phyloP scores from a whole-genome alignment of 192 early-diverging fungal species.

The Coemansia sp. region DNA sequence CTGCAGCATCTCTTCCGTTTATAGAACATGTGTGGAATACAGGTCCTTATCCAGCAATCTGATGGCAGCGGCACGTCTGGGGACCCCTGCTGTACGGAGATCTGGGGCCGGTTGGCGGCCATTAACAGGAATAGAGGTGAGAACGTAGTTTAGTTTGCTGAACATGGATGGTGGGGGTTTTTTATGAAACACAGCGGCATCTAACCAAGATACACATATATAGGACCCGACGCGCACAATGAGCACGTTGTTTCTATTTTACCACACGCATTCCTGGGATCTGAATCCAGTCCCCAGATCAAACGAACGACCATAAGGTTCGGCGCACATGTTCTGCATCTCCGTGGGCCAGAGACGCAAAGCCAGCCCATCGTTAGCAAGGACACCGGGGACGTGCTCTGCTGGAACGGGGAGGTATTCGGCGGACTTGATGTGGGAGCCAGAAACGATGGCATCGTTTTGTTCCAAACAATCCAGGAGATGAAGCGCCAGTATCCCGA shows the following conservation, averaged over 20 bases:
- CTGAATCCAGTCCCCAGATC: background rate
- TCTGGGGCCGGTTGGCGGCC: slow-evolving; percentile 22
- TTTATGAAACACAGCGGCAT: background rate
- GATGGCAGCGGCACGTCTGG: background rate
- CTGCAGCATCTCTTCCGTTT: background rate
- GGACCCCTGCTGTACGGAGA: background rate
- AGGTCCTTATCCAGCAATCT: slow-evolving; percentile 19
- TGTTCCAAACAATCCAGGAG: slow-evolving; percentile 46
- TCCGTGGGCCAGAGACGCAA: slow-evolving; percentile 61
- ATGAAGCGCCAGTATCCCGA: slow-evolving; percentile 14
- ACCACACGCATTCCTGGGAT: background rate
- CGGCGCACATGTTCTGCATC: slow-evolving; percentile 63
- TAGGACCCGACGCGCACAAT: slow-evolving; percentile 37
- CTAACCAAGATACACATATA: background rate
- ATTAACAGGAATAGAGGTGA: slow-evolving; percentile 41
- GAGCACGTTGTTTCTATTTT: background rate
- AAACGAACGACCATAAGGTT: slow-evolving; percentile 5
- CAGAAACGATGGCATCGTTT: slow-evolving; percentile 62
- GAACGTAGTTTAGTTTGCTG: background rate
- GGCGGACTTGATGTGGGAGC: slow-evolving; percentile 64
- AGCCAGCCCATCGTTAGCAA: slow-evolving; percentile 62
- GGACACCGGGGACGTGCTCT: slow-evolving; percentile 56
- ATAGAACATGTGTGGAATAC: slow-evolving; percentile 41
- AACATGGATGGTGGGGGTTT: background rate
- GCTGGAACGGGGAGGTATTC: slow-evolving; percentile 94